Base-by-base conservation (phyloP, 441 rosid species). In the Erodium trifolium region DNA sequence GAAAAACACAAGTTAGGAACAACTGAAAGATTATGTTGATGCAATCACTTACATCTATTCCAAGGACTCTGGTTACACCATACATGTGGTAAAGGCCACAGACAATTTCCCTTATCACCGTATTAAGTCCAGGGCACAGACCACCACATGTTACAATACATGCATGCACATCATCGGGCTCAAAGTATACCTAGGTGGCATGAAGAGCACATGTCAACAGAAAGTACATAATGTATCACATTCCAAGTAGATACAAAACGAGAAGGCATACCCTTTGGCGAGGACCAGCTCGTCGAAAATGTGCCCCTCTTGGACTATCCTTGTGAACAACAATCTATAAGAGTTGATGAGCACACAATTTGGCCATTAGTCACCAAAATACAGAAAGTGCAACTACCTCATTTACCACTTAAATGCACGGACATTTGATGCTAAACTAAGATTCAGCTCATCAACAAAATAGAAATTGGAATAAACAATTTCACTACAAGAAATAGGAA, bases 111-210 rank as follows among this genome's bases (percentile, higher is more conserved):
- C 97, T 87, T 67, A 93, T 90, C 66, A 92, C 97, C 41, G 41
- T 37, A 3, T 43, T 43, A 7, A 43, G 49, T 43, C 98, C 98
- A 2, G 98, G 99, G 81, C 97, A 91, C 47, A 94, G 85, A 49
- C 99, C 99, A 0, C 99, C 98, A 66, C 99, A 94, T 0, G 99
- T 94, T 43, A 94, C 99, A 45, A 94, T 90, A 74, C 96, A 86
- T 68, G 97, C 97, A 73, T 82, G 84, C 73, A 92, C 98, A 72
- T 94, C 97, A 67, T 90, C 98, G 0, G 96, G 71, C 62, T 87
- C 86, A 66, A 90, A 92, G 77, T 90, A 88, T 37, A 94, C 90
- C 98, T 91, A 81, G 18, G 68, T 73, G 75, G 23, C 68, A 73
- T 43, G 6, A 27, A 39, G 71, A 34, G 53, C 67, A 63, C 7